Base-by-base conservation (phyloP, 2,329 filamentous ascomycete genomes). In the Pyricularia pennisetigena region DNA sequence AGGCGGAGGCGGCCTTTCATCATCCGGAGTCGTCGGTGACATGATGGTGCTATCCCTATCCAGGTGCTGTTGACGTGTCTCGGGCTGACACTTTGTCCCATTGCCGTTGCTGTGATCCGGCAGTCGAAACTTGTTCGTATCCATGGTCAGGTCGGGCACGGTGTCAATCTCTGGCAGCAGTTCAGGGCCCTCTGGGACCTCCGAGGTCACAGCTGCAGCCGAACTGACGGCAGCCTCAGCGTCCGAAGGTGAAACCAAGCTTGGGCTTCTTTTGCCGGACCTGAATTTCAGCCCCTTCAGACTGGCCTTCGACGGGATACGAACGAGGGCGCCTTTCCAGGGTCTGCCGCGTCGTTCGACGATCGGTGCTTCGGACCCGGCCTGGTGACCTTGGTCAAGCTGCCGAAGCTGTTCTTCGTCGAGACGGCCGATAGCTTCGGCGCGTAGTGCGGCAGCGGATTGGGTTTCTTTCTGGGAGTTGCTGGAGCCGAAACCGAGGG, bases 61-160 rank as follows among this genome's bases (percentile, higher is more conserved):
- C 68, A 89, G 76, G 70, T 88, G 86, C 71, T 87, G 85, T 71
- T 82, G 81, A 68, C 84, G 83, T 62, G 81, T 86, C 54, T 86
- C 84, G 35, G 82, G 79, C 70, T 86, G 86, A 59, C 83, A 83
- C 75, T 90, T 89, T 76, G 87, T 84, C 78, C 87, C 86, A 82
- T 92, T 86, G 78, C 87, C 83, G 78, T 88, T 89, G 67, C 81
- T 85, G 75, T 89, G 86, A 77, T 93, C 90, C 68, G 90, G 89
- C 76, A 92, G 79, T 63, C 88, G 85, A 75, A 92, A 93, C 77
- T 93, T 92, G 75, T 90, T 85, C 68, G 86, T 89, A 78, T 93
- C 90, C 84, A 90, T 88, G 71, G 85, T 84, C 77, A 87, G 74
- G 69, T 82, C 82, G 67, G 82, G 79, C 20, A 79, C 74, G 49